Percentiles rank a stretch among this genome's conserved stretches.
Evolutionary conservation across 495 filamentous ascomycete genomes (phyloP).

Genomic region (Glonium stellatum): DNA sequence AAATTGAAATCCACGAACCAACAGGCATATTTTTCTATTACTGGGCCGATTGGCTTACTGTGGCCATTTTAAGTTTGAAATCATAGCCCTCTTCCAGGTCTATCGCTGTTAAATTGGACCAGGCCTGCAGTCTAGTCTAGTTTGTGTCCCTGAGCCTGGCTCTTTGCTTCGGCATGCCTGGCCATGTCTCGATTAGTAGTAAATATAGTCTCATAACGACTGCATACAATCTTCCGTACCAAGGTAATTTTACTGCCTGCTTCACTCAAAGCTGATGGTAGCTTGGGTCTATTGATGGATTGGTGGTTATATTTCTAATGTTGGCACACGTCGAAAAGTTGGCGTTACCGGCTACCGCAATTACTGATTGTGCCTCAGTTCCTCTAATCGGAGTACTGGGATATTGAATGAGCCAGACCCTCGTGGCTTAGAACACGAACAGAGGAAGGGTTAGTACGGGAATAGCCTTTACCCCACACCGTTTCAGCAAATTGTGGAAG

Average conservation of each 20-base stretch:
- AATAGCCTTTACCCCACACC: background rate
- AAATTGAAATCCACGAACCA: conserved; percentile 36
- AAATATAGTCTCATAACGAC: too few species aligned
- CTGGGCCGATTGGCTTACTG: background rate
- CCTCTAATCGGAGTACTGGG: background rate
- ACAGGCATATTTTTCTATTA: conserved; percentile 36
- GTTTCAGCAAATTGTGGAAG: background rate
- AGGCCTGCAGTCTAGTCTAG: background rate
- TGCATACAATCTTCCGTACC: too few species aligned
- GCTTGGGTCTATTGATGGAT: too few species aligned
- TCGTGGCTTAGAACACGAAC: background rate
- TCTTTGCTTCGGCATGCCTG: too few species aligned
- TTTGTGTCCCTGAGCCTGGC: too few species aligned
- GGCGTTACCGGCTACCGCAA: background rate
- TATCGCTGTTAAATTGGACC: background rate
- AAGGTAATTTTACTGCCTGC: too few species aligned
- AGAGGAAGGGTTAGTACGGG: background rate
- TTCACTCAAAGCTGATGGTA: too few species aligned
- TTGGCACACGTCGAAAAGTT: too few species aligned
- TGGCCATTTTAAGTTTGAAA: background rate
- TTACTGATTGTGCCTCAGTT: background rate
- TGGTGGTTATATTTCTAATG: too few species aligned
- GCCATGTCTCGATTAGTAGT: too few species aligned
- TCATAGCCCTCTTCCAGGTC: background rate
- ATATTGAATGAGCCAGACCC: background rate